Percentiles rank a stretch among this genome's conserved stretches.
Conservation (phyloP, 129 eudicot species). For the Artemisia annua region DNA sequence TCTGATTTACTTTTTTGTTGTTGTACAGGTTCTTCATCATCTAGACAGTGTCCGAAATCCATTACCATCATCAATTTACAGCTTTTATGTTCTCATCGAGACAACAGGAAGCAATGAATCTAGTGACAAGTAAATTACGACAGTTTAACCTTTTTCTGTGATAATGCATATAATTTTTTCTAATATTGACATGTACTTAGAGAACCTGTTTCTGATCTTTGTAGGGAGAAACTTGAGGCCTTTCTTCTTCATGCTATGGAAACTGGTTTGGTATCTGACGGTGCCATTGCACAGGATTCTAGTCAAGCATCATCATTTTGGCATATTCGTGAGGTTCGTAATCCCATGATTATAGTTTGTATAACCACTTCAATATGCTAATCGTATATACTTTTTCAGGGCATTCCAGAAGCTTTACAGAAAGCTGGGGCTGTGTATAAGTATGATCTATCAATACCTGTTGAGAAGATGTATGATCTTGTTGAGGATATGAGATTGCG, state of each 20-base stretch:
- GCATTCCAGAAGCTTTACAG: slow-evolving; percentile 90
- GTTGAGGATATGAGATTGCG: slow-evolving; percentile 88
- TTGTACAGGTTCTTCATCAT: slow-evolving; percentile 68
- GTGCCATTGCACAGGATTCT: slow-evolving; percentile 90
- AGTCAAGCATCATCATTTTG: slow-evolving; percentile 90
- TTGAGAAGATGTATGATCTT: slow-evolving; percentile 82
- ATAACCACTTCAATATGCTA: not conserved
- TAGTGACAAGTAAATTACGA: slow-evolving; percentile 70
- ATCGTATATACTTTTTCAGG: slow-evolving; percentile 43
- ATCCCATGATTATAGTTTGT: not conserved
- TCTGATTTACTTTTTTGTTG: slow-evolving; percentile 14
- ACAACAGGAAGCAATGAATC: slow-evolving; percentile 95
- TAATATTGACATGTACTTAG: no score
- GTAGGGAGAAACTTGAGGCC: slow-evolving; percentile 92
- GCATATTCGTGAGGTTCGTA: slow-evolving; percentile 90
- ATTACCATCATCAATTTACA: slow-evolving; percentile 72
- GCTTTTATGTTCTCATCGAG: slow-evolving; percentile 91
- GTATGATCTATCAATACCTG: slow-evolving; percentile 89
- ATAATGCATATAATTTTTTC: not conserved
- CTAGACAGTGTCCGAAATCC: slow-evolving; percentile 91
- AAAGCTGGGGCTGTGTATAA: slow-evolving; percentile 96
- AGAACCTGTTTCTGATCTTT: not conserved
- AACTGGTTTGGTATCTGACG: slow-evolving; percentile 78
- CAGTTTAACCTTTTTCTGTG: not conserved
- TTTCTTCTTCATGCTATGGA: slow-evolving; percentile 81